Evolutionary conservation across 768 basidiomycete species (phyloP).

Genomic region (Russula olivacea): DNA sequence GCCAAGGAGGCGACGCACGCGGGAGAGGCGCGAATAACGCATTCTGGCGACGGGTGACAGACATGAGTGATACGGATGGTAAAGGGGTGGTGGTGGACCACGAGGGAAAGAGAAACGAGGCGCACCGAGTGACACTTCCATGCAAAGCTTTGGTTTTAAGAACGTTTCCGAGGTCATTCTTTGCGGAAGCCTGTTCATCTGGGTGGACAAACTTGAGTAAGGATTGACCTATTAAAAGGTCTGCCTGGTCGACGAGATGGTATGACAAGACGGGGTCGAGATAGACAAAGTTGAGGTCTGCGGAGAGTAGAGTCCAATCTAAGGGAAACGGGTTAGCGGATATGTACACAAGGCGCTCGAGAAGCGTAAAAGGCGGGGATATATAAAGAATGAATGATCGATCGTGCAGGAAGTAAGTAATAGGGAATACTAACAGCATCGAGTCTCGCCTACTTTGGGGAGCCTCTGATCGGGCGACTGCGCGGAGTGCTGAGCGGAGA

Average conservation of each 20-base stretch:
- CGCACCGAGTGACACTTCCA: conserved; percentile 75
- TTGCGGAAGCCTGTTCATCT: conserved; percentile 72
- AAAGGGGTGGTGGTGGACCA: conserved; percentile 20
- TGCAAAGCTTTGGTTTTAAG: conserved; percentile 70
- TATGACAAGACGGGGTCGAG: conserved; percentile 71
- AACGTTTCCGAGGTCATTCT: conserved; percentile 66
- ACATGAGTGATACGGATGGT: conserved; percentile 22
- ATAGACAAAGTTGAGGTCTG: conserved; percentile 73
- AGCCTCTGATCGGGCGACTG: conserved; percentile 29
- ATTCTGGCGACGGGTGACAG: conserved; percentile 44
- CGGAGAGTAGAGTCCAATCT: conserved; percentile 82
- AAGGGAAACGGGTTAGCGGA: conserved; percentile 26
- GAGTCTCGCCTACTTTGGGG: conserved; percentile 55
- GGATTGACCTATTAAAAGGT: conserved; percentile 61
- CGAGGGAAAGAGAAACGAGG: conserved; percentile 21
- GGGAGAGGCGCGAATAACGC: conserved; percentile 70
- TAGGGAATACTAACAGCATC: conserved; percentile 56
- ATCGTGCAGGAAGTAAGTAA: conserved; percentile 24
- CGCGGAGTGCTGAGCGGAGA: conserved; percentile 32
- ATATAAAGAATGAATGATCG: conserved; percentile 41
- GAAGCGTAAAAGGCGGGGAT: conserved; percentile 32
- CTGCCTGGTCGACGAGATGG: conserved; percentile 69
- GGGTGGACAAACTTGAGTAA: conserved; percentile 79
- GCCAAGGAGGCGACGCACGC: conserved; percentile 68
- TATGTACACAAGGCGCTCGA: conserved; percentile 26